Evolutionary conservation across 2,329 filamentous ascomycete genomes (phyloP), one percentile per base, ranked within the genome.

Genomic region (Calonectria pteridis): DNA sequence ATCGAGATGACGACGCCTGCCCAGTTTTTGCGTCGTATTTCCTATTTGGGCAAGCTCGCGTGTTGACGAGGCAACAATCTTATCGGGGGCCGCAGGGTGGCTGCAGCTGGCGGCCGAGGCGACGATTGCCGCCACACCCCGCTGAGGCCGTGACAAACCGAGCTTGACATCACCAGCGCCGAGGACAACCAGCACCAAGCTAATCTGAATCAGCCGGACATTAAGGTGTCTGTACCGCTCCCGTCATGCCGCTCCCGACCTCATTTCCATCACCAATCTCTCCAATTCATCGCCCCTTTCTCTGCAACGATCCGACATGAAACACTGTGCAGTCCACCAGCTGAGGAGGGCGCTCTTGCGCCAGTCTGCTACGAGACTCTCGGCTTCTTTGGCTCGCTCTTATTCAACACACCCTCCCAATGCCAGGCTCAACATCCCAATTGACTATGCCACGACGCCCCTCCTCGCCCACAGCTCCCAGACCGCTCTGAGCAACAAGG

Each of bases 401-500:
- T 91, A 91, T 82, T 92, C 90, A 70, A 89, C 89, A 64, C 88
- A 90, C 71, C 89, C 89, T 37, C 88, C 90, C 31, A 90, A 90
- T 72, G 91, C 91, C 67, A 89, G 87, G 77, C 91, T 99, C 69
- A 99, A 99, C 84, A 86, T 95, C 62, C 94, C 96, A 9, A 92
- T 95, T 78, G 96, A 98, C 87, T 99, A 97, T 86, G 91, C 93
- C 74, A 92, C 93, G 20, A 97, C 94, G 1, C 90, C 95, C 18
- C 86, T 98, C 50, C 90, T 99, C 33, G 91, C 95, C 72, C 97
- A 98, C 83, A 94, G 91, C 29, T 89, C 95, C 2, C 92, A 94
- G 77, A 87, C 92, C 1, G 92, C 95, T 10, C 89, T 97, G 23
- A 86, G 88, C 62, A 93, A 93, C 81, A 87, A 91, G 6, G 95